phyloP scores from a whole-genome alignment of 139 green algal species.

The Trebouxia sp. region DNA sequence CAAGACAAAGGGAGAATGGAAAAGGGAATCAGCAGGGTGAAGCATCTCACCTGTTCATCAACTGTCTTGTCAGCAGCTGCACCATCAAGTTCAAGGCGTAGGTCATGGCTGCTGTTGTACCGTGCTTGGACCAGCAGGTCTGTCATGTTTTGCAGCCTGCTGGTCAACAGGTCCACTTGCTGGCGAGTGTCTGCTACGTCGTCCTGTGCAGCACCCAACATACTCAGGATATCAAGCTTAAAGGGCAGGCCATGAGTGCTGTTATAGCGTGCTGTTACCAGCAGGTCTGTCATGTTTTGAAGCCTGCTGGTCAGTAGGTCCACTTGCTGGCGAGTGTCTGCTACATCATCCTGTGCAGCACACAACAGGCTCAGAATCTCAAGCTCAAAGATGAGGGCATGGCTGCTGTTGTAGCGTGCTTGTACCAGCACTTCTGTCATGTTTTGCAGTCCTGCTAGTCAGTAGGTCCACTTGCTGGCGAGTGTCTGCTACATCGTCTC shows the following conservation, averaged over 20 bases:
- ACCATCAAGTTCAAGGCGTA: not conserved
- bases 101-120: not conserved
- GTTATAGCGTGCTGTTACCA: not conserved
- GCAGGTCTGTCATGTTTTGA: not conserved
- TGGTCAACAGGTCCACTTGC: not conserved
- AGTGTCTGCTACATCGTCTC: not conserved
- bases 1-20: too few species aligned
- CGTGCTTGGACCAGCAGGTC: not conserved
- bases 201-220: not conserved
- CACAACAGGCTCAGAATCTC: too few species aligned
- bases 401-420: not conserved
- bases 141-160: not conserved
- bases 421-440: not conserved
- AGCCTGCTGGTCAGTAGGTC: not conserved
- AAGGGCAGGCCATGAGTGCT: not conserved
- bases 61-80: not conserved
- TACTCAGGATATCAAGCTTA: not conserved
- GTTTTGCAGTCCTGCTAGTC: not conserved
- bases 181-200: not conserved
- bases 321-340: not conserved
- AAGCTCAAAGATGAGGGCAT: not conserved
- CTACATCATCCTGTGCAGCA: not conserved
- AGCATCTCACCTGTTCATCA: constrained; percentile 4
- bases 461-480: not conserved
- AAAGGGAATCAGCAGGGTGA: too few species aligned